Evolutionary conservation across 2,329 filamentous ascomycete species (phyloP).

Genomic region (Paraphoma sp.): DNA sequence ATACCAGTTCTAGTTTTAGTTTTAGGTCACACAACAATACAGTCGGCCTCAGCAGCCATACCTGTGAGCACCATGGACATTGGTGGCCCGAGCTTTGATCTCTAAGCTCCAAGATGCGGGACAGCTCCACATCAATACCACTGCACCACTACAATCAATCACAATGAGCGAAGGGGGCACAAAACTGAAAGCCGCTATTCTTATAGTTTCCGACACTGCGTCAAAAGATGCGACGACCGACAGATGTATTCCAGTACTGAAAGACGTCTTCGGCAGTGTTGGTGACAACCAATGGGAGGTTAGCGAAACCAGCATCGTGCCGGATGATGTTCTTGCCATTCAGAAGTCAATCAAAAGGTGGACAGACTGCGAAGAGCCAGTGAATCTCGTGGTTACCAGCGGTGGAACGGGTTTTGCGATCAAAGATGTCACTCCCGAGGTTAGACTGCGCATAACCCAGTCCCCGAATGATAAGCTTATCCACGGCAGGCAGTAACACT

Average conservation of each 20-base stretch:
- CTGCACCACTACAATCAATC: slow-evolving; percentile 2
- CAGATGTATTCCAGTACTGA: slow-evolving; percentile 70
- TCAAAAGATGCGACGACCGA: slow-evolving; percentile 80
- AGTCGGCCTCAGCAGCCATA: neutral
- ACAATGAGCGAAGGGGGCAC: slow-evolving; percentile 42
- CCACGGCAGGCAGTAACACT: slow-evolving; percentile 72
- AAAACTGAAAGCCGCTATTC: slow-evolving; percentile 74
- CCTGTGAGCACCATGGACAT: slow-evolving; percentile 7
- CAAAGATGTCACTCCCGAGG: slow-evolving; percentile 87
- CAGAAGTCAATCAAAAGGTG: slow-evolving; percentile 75
- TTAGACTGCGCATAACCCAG: slow-evolving; percentile 44
- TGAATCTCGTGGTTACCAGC: slow-evolving; percentile 85
- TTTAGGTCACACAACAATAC: slow-evolving; percentile 5
- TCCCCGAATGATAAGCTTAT: slow-evolving; percentile 1
- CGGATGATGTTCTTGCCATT: slow-evolving; percentile 77
- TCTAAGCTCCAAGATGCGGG: slow-evolving; percentile 5
- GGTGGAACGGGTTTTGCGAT: slow-evolving; percentile 93
- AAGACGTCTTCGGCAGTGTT: slow-evolving; percentile 71
- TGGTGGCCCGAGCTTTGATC: slow-evolving; percentile 26
- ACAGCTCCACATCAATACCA: slow-evolving; percentile 27
- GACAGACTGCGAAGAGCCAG: slow-evolving; percentile 67
- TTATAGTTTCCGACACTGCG: slow-evolving; percentile 92
- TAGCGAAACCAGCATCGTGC: slow-evolving; percentile 73
- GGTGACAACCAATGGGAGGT: slow-evolving; percentile 76
- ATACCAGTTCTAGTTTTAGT: slow-evolving; percentile 22